Base-by-base conservation (phyloP, 2,329 filamentous ascomycete species). In the Fusarium armeniacum region DNA sequence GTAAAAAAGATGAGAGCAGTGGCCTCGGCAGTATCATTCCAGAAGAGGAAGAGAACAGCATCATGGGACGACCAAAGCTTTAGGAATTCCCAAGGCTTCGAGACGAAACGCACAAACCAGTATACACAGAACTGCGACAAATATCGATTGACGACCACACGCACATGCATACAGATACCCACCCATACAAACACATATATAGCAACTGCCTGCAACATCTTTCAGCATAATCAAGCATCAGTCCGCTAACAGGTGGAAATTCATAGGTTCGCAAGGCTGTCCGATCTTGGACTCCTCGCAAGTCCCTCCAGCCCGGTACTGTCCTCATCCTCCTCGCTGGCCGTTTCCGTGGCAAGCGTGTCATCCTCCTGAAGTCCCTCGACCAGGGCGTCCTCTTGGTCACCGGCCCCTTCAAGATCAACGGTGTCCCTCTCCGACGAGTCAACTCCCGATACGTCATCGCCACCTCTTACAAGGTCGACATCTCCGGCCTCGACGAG, bases 341-440 rank as follows among this genome's bases (percentile, higher is more conserved):
- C 81, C 96, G 96, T 82, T 99, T 98, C 93, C 95, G 96, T 80
- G 96, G 96, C 89, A 99, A 99, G 94, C 96, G 96, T 83, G 96
- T 99, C 81, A 89, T 99, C 81, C 94, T 98, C 86, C 92, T 99
- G 84, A 98, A 98, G 91, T 90, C 91, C 85, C 94, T 99, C 81
- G 89, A 93, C 82, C 93, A 98, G 88, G 96, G 96, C 87, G 93
- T 98, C 76, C 94, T 99, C 84, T 93, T 99, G 83, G 94, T 99
- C 80, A 99, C 96, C 82, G 96, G 96, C 80, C 96, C 96, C 83
- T 99, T 98, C 93, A 99, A 98, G 92, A 92, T 99, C 87, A 99
- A 99, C 88, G 96, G 96, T 85, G 96, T 99, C 76, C 96, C 96
- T 78, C 91, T 99, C 81, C 92, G 96, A 86, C 90, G 93, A 83